These are phyloP conservation scores for Ophiostoma himal-ulmi DNA, from an alignment of 2,329 filamentous ascomycete genomes.

Conservation along the genomic window DNA sequence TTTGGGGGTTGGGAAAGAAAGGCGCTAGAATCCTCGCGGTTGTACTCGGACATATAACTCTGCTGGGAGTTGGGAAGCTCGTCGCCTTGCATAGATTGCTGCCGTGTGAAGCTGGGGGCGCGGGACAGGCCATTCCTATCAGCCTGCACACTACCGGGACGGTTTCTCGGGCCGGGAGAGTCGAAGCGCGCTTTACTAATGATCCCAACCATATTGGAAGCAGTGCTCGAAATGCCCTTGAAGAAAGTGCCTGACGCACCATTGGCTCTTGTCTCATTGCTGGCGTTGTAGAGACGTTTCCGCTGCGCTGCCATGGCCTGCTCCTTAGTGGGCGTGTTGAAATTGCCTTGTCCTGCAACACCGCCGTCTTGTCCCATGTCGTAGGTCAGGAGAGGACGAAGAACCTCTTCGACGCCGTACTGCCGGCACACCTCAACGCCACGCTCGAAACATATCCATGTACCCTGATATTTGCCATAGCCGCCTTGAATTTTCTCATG, in stretches of 20 bases:
- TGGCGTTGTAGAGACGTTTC: constrained; percentile 82
- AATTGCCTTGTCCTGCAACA: constrained; percentile 62
- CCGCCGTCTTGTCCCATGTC: constrained; percentile 74
- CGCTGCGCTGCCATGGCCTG: constrained; percentile 95
- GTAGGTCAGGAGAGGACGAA: constrained; percentile 70
- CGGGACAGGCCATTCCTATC: constrained; percentile 53
- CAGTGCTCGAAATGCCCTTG: constrained; percentile 90
- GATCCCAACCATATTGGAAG: constrained; percentile 86
- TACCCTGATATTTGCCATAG: constrained; percentile 98
- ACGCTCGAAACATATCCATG: constrained; percentile 92
- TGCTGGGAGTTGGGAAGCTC: constrained; percentile 77
- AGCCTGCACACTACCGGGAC: constrained; percentile 28
- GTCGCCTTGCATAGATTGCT: constrained; percentile 66
- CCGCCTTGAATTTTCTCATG: constrained; percentile 98
- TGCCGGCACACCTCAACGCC: constrained; percentile 86
- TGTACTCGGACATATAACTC: constrained; percentile 70
- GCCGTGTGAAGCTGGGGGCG: constrained; percentile 64
- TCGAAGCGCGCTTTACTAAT: constrained; percentile 96
- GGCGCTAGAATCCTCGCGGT: constrained; percentile 61
- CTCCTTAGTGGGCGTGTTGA: constrained; percentile 96
- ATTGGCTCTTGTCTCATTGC: constrained; percentile 60
- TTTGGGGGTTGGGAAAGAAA: constrained; percentile 54
- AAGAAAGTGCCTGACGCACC: constrained; percentile 82
- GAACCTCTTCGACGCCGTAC: constrained; percentile 68
- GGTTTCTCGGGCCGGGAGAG: constrained; percentile 67